Percentiles rank a stretch among this genome's conserved stretches.
These are phyloP conservation scores for Penicillium sp. DNA, from an alignment of 2,329 filamentous ascomycete genomes.

Conservation along the genomic window DNA sequence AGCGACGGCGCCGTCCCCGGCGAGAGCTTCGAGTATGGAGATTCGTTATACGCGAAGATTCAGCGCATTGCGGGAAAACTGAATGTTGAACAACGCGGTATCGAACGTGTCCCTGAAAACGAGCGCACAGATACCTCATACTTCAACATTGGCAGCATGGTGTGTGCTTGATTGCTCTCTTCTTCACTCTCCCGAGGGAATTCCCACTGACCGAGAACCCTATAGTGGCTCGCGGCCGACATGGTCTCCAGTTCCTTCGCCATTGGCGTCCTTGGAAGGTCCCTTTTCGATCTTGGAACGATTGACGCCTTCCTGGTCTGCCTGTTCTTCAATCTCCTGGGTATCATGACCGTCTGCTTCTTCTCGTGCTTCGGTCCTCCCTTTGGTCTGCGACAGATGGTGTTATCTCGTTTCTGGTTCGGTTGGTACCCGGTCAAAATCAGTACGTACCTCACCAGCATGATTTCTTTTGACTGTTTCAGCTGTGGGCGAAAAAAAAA, in stretches of 20 bases:
- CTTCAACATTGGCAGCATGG: slow-evolving; percentile 72
- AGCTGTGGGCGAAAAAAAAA: neutral
- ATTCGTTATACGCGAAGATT: slow-evolving; percentile 60
- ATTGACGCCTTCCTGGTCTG: slow-evolving; percentile 73
- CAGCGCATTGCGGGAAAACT: slow-evolving; percentile 68
- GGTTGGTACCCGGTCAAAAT: slow-evolving; percentile 72
- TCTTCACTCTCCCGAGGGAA: slow-evolving; percentile 10
- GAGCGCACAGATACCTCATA: slow-evolving; percentile 69
- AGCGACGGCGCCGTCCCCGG: slow-evolving; percentile 56
- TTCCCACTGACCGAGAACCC: slow-evolving; percentile 30
- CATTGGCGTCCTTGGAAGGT: slow-evolving; percentile 71
- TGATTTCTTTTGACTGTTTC: neutral
- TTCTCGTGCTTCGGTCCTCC: slow-evolving; percentile 76
- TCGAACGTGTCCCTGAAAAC: slow-evolving; percentile 72
- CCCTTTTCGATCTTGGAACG: slow-evolving; percentile 72
- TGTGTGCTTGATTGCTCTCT: slow-evolving; percentile 47
- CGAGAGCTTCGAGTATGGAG: slow-evolving; percentile 62
- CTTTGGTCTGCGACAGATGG: slow-evolving; percentile 79
- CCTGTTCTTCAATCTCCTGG: slow-evolving; percentile 75
- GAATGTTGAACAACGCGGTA: slow-evolving; percentile 74
- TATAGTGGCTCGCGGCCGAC: slow-evolving; percentile 77
- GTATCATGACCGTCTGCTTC: slow-evolving; percentile 72
- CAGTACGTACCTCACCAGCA: slow-evolving; percentile 49
- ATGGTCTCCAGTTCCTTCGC: slow-evolving; percentile 78
- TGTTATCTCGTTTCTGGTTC: slow-evolving; percentile 77